Evolutionary conservation across 345 rosid species (phyloP), one percentile per base, ranked within the genome.

Genomic region (Acer campestre): DNA sequence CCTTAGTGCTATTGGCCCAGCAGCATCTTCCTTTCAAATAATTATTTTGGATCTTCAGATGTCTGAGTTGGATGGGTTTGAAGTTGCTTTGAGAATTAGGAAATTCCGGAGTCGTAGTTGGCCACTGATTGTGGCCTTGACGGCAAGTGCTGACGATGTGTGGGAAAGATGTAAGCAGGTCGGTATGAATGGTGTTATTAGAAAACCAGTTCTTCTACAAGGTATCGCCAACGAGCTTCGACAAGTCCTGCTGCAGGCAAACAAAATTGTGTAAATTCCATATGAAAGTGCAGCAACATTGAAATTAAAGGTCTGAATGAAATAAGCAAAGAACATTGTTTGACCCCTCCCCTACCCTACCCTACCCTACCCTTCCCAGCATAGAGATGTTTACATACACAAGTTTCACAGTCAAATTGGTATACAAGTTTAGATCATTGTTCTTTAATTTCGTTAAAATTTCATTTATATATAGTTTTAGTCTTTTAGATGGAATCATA

Each of bases 111-210:
- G 89, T 79, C 90, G 82, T 35, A 85, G 79, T 67, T 84, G 94
- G 94, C 99, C 94, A 0, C 71, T 91, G 85, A 88, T 96, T 1
- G 73, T 96, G 23, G 95, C 89, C 61, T 79, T 89, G 79, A 89
- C 95, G 0, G 80, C 94, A 38, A 87, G 88, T 59, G 80, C 79
- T 0, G 94, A 89, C 1, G 90, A 88, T 22, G 67, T 90, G 65
- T 82, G 90, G 98, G 91, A 84, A 16, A 90, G 78, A 77, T 92
- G 98, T 83, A 31, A 35, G 67, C 90, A 94, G 75, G 77, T 79
- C 27, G 98, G 99, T 31, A 91, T 96, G 66, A 90, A 92, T 64
- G 99, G 97, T 22, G 84, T 96, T 56, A 87, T 96, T 61, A 82
- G 86, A 78, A 94, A 96, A 81, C 99, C 99, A 0, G 86, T 87